These are phyloP conservation scores for Curvularia lunata DNA, from an alignment of 2,329 filamentous ascomycete species.

Conservation along the genomic window DNA sequence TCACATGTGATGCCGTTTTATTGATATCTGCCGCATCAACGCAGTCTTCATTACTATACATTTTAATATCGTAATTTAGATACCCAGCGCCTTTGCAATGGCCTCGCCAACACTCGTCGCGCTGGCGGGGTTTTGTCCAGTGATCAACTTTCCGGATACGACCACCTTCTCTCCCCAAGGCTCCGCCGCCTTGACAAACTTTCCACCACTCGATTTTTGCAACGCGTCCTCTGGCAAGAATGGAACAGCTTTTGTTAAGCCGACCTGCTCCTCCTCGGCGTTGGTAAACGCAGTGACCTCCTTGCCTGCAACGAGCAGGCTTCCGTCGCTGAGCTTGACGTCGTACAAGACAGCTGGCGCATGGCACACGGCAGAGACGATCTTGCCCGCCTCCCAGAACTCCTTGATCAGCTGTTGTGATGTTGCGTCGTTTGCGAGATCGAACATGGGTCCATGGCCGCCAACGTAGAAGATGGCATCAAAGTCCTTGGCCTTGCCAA, in stretches of 20 bases:
- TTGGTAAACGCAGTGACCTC: constrained; percentile 67
- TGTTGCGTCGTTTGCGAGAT: constrained; percentile 64
- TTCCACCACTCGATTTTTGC: constrained; percentile 57
- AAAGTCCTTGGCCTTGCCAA: constrained; percentile 65
- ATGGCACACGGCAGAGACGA: constrained; percentile 72
- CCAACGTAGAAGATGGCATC: constrained; percentile 67
- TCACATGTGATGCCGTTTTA: too few relatives aligned
- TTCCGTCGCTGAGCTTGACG: constrained; percentile 59
- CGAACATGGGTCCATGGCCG: constrained; percentile 70
- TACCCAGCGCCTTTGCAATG: constrained; percentile 48
- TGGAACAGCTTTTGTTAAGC: constrained; percentile 56
- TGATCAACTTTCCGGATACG: constrained; percentile 51
- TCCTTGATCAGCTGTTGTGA: constrained; percentile 67
- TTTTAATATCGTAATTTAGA: constrained; percentile 14
- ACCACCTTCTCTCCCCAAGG: constrained; percentile 56
- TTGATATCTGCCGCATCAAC: background rate
- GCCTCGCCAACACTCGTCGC: constrained; percentile 53
- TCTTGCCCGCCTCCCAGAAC: constrained; percentile 67
- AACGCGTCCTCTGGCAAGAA: constrained; percentile 67
- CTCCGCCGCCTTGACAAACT: constrained; percentile 62
- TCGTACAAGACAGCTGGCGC: constrained; percentile 68
- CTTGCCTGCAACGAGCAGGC: constrained; percentile 62
- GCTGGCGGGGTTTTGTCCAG: constrained; percentile 57
- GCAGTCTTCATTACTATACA: background rate
- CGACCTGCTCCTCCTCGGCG: constrained; percentile 59